phyloP scores from a whole-genome alignment of 331 rosid genomes.

The Pyracantha coccinea region DNA sequence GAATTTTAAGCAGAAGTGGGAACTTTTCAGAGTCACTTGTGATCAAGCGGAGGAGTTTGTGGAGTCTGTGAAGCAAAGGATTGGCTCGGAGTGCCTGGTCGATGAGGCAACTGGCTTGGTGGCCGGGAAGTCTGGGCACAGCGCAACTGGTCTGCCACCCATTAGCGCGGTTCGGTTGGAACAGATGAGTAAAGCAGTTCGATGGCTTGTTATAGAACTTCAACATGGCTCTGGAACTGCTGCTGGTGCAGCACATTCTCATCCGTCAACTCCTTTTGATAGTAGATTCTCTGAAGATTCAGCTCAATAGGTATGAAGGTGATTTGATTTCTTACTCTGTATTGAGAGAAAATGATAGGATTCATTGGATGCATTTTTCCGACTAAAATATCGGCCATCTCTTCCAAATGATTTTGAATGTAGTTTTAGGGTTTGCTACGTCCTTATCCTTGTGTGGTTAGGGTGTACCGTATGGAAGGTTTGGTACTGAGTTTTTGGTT shows the following conservation, averaged over 20 bases:
- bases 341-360: not conserved
- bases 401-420: not conserved
- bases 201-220: constrained; percentile 79
- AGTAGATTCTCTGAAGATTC: constrained; percentile 43
- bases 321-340: not conserved
- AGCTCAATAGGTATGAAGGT: constrained; percentile 26
- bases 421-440: too few species aligned
- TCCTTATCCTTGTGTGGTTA: not conserved
- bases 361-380: not conserved
- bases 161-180: constrained; percentile 81
- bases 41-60: constrained; percentile 90
- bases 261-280: constrained; percentile 65
- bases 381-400: not conserved
- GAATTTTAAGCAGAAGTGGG: constrained; percentile 84
- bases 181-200: constrained; percentile 89
- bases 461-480: not conserved
- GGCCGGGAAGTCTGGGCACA: constrained; percentile 53
- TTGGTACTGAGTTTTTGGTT: too few species aligned
- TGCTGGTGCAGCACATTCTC: constrained; percentile 54
- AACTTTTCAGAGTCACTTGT: constrained; percentile 68
- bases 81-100: constrained; percentile 77
- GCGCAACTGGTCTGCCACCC: constrained; percentile 57
- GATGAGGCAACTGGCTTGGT: constrained; percentile 76
- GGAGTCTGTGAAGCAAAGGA: constrained; percentile 80
- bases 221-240: constrained; percentile 72